phyloP scores from a whole-genome alignment of 2,329 filamentous ascomycete species.

The Stachybotrys chlorohalonatus region DNA sequence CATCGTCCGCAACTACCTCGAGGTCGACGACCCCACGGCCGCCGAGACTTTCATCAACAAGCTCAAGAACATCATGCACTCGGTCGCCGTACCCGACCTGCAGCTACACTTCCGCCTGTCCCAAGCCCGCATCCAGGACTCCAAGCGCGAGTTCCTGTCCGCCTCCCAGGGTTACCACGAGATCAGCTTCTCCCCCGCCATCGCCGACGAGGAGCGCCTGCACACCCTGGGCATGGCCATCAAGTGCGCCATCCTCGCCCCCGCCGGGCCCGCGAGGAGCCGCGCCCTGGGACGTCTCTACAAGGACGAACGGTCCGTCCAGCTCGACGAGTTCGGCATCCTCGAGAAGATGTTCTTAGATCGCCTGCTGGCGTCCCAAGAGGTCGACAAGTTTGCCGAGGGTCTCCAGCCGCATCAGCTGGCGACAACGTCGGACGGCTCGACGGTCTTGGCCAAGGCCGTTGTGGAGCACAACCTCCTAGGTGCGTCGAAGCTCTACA shows the following conservation, averaged over 20 bases:
- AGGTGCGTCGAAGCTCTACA: constrained; percentile 70
- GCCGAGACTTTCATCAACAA: constrained; percentile 89
- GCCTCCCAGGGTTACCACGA: constrained; percentile 83
- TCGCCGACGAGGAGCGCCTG: constrained; percentile 81
- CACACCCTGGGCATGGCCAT: constrained; percentile 80
- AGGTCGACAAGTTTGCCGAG: constrained; percentile 78
- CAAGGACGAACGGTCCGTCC: constrained; percentile 78
- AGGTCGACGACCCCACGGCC: constrained; percentile 80
- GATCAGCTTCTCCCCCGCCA: constrained; percentile 65
- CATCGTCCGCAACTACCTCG: constrained; percentile 87
- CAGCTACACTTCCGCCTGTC: constrained; percentile 82
- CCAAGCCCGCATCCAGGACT: constrained; percentile 87
- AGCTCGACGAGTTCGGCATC: constrained; percentile 74
- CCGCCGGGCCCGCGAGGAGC: constrained; percentile 77
- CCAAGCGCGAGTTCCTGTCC: constrained; percentile 79
- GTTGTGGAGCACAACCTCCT: constrained; percentile 95
- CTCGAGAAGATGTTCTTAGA: constrained; percentile 98
- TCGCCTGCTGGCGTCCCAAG: constrained; percentile 67
- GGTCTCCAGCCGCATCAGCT: constrained; percentile 81
- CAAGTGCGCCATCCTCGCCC: constrained; percentile 85
- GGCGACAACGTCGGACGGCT: constrained; percentile 80
- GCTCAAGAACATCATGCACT: constrained; percentile 85
- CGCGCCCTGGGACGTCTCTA: constrained; percentile 75
- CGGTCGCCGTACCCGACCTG: constrained; percentile 62
- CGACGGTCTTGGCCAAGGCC: constrained; percentile 85